These are phyloP conservation scores for Colletotrichum camelliae DNA, from an alignment of 2,329 filamentous ascomycete genomes.

Conservation along the genomic window DNA sequence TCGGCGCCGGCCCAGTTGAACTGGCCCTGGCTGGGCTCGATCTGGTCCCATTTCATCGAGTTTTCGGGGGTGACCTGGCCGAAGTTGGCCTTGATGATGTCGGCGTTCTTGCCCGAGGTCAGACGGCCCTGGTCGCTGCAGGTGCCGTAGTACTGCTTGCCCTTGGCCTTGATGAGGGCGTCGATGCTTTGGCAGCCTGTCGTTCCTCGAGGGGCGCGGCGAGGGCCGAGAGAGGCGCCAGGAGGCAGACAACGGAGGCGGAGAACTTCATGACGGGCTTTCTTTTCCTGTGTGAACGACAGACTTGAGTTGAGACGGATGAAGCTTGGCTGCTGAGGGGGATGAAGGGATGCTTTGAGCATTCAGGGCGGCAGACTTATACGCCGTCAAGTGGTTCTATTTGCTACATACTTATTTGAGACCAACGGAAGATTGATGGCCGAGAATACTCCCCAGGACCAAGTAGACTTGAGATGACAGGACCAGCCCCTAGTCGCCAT, in stretches of 20 bases:
- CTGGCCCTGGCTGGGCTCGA: slow-evolving; percentile 49
- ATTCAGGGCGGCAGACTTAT: background rate
- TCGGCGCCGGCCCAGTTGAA: slow-evolving; percentile 66
- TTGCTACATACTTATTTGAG: background rate
- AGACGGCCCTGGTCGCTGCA: slow-evolving; percentile 61
- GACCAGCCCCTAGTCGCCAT: background rate
- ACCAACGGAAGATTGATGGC: background rate
- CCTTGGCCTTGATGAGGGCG: slow-evolving; percentile 61
- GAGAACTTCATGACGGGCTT: slow-evolving; percentile 26
- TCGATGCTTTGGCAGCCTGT: slow-evolving; percentile 57
- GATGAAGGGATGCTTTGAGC: background rate
- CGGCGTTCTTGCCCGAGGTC: slow-evolving; percentile 51
- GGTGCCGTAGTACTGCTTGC: slow-evolving; percentile 70
- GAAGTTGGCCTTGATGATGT: slow-evolving; percentile 65
- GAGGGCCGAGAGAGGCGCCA: slow-evolving; percentile 41
- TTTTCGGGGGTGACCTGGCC: slow-evolving; percentile 72
- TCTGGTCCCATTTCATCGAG: slow-evolving; percentile 72
- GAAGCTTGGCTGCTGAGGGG: background rate
- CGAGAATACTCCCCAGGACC: background rate
- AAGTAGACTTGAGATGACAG: background rate
- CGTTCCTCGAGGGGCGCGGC: slow-evolving; percentile 38
- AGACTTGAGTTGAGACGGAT: background rate
- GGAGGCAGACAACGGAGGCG: slow-evolving; percentile 34
- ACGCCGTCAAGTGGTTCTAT: background rate
- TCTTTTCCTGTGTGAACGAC: background rate